Evolutionary conservation across 768 basidiomycete genomes (phyloP).

Genomic region (Hirschioporus abietinus): DNA sequence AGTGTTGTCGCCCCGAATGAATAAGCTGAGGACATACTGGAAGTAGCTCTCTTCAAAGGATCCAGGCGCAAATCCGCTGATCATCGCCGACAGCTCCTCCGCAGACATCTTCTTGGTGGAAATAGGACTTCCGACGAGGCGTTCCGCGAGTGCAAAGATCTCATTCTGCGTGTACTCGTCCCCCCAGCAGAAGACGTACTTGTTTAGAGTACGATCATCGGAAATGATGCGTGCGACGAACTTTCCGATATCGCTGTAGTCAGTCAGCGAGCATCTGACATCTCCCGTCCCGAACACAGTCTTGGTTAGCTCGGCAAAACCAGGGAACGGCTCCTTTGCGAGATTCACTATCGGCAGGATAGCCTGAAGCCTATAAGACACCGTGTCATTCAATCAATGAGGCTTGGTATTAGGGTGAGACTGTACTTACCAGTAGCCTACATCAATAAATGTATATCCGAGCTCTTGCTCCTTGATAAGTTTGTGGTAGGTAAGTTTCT

Average conservation of each 20-base stretch:
- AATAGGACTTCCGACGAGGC: constrained; percentile 18
- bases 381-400: background rate
- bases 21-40: constrained; percentile 16
- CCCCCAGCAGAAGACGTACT: too few relatives aligned
- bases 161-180: too few relatives aligned
- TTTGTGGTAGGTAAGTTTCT: constrained; percentile 26
- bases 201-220: constrained; percentile 26
- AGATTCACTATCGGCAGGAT: constrained; percentile 18
- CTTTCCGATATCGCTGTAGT: constrained; percentile 20
- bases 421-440: constrained; percentile 22
- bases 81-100: too few relatives aligned
- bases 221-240: constrained; percentile 27
- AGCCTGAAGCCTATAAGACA: too few relatives aligned
- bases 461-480: constrained; percentile 21
- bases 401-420: background rate
- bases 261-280: constrained; percentile 17
- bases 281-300: constrained; percentile 17
- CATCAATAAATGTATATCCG: too few relatives aligned
- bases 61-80: too few relatives aligned
- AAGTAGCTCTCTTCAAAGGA: too few relatives aligned
- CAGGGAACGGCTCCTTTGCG: background rate
- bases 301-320: background rate
- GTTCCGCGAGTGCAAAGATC: too few relatives aligned
- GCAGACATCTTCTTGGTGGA: too few relatives aligned
- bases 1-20: too few relatives aligned